Base-by-base conservation (phyloP, 768 basidiomycete species). In the Lactifluus hygrophoroides region DNA sequence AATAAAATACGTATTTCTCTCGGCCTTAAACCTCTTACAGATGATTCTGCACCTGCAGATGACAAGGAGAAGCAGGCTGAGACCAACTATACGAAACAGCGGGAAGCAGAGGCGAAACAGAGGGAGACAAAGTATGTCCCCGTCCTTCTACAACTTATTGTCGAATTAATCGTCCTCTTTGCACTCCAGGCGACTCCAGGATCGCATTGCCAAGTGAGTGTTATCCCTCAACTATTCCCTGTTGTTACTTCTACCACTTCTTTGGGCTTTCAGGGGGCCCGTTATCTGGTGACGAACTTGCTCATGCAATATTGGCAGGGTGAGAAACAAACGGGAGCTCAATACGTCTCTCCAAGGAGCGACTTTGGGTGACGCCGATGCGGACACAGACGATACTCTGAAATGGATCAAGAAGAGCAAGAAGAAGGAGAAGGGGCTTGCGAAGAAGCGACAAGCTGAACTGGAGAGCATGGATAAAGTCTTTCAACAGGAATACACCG, bases 1-100 rank as follows among this genome's bases (percentile, higher is more conserved):
- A 94, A 94, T 79, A 94, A 89, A 74, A 90, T 96, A 71, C 91
- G 96, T 74, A 83, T 95, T 58, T 88, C 86, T 5, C 80, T 96
- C 38, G 96, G 96, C 63, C 84, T 99, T 58, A 91, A 94, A 69
- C 94, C 96, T 42, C 80, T 98, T 56, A 88, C 86, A 17, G 94
- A 93, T 65, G 89, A 92, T 65, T 76, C 79, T 42, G 80, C 75
- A 16, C 81, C 87, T 8, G 80, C 77, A n/a, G 77, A 84, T 68
- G 82, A 84, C 68, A 84, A 81, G 64, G 94, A 96, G 56, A 83
- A 87, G 67, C 73, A 85, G 65, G 96, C 96, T 13, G 91, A 92
- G 71, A 76, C 82, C 50, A 98, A 98, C 72, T 98, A 87, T 76
- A 74, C 82, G 4, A 83, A 82, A 67, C 75, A 79, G 51, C 80